Conservation (phyloP, 768 basidiomycete species). For the Mycena rebaudengoi region DNA sequence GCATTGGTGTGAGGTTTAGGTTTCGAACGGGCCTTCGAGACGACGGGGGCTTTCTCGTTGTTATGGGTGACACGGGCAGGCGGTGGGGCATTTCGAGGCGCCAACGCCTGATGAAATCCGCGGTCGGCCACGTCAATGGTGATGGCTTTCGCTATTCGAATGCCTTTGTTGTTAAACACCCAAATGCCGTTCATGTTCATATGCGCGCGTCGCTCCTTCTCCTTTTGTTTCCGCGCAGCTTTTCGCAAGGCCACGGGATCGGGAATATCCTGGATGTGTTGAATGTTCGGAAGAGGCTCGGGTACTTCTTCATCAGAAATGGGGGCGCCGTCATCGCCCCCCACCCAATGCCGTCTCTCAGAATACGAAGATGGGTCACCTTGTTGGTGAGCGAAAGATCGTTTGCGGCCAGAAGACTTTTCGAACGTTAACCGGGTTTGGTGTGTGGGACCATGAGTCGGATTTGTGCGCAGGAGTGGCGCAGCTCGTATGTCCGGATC, state of each 20-base stretch:
- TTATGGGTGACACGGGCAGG: too few species aligned
- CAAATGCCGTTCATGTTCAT: constrained; percentile 42
- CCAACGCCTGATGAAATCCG: constrained; percentile 50
- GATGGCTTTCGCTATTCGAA: constrained; percentile 37
- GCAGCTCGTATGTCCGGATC: background rate
- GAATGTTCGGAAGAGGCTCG: background rate
- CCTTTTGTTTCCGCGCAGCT: constrained; percentile 37
- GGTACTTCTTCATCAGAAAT: background rate
- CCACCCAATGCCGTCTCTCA: background rate
- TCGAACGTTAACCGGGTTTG: background rate
- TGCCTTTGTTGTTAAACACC: constrained; percentile 45
- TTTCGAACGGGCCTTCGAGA: background rate
- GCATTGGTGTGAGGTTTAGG: background rate
- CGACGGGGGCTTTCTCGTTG: too few species aligned
- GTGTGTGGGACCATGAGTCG: background rate
- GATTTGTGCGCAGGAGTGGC: background rate
- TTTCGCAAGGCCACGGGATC: constrained; percentile 27
- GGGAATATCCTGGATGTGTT: constrained; percentile 1
- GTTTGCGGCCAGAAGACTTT: too few species aligned
- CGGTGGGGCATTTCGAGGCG: too few species aligned
- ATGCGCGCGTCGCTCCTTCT: constrained; percentile 37
- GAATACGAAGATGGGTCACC: constrained; percentile 2
- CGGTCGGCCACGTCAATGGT: constrained; percentile 51
- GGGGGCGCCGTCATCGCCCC: background rate
- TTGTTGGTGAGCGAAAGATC: background rate